Evolutionary conservation across 2,329 filamentous ascomycete genomes (phyloP).

Genomic region (Trichoderma endophyticum): DNA sequence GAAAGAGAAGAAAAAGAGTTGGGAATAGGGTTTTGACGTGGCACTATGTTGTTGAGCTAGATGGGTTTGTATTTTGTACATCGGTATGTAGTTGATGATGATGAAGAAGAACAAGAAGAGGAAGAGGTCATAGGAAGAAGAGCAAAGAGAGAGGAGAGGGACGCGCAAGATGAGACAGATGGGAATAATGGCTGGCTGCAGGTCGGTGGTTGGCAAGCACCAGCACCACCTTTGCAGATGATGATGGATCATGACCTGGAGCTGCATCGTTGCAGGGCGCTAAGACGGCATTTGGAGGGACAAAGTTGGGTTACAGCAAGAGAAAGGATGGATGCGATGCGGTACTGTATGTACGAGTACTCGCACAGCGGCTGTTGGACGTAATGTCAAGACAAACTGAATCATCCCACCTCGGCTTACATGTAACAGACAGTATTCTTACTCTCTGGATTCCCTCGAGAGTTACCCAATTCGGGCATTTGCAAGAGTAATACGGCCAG

Average conservation of each 20-base stretch:
- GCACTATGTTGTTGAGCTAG: neutral
- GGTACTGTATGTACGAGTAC: neutral
- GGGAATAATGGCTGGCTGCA: neutral
- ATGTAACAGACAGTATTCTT: neutral
- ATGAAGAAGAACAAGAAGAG: neutral
- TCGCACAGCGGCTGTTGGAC: neutral
- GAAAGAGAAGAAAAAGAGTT: neutral
- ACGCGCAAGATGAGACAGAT: neutral
- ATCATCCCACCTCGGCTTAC: neutral
- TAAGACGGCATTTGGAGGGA: conserved; percentile 4
- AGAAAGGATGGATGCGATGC: neutral
- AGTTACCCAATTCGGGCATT: neutral
- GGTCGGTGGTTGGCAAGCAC: neutral
- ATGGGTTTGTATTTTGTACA: neutral
- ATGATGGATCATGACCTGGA: neutral
- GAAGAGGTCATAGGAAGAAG: neutral
- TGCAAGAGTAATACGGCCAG: neutral
- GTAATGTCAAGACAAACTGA: neutral
- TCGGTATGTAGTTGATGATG: neutral
- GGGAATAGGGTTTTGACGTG: neutral
- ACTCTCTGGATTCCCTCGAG: neutral
- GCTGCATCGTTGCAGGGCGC: conserved; percentile 12
- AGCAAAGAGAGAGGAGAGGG: neutral
- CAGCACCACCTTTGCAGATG: neutral
- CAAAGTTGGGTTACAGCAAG: neutral